Evolutionary conservation across 345 rosid genomes (phyloP).

Genomic region (Hibiscus trionum): DNA sequence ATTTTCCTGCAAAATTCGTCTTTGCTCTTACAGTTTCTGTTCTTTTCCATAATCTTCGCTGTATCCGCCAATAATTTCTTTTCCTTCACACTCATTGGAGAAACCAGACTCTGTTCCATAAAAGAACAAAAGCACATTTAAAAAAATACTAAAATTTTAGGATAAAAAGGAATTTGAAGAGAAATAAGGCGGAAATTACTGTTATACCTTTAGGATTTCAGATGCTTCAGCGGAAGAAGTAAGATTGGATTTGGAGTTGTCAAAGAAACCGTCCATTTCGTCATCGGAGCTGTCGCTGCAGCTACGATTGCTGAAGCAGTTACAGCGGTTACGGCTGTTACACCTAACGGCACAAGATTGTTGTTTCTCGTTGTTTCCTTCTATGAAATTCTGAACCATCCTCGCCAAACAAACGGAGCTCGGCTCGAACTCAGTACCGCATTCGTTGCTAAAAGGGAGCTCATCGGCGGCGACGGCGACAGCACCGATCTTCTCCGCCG

Average conservation of each 20-base stretch:
- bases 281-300: slow-evolving; percentile 70
- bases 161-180: background rate
- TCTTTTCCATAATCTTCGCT: slow-evolving; percentile 62
- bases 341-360: slow-evolving; percentile 18
- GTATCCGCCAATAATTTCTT: slow-evolving; percentile 54
- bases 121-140: background rate
- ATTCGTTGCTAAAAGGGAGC: slow-evolving; percentile 28
- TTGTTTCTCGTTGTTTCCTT: slow-evolving; percentile 37
- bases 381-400: slow-evolving; percentile 43
- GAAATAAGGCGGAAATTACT: background rate
- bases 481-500: slow-evolving; percentile 31
- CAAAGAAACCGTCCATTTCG: slow-evolving; percentile 37
- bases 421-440: slow-evolving; percentile 28
- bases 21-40: slow-evolving; percentile 48
- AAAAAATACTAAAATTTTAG: background rate
- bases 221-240: slow-evolving; percentile 38
- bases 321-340: slow-evolving; percentile 40
- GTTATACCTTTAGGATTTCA: slow-evolving; percentile 53
- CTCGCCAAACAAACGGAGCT: slow-evolving; percentile 36
- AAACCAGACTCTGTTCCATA: slow-evolving; percentile 47
- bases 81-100: slow-evolving; percentile 36
- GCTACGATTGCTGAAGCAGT: slow-evolving; percentile 42
- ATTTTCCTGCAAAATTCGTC: slow-evolving; percentile 45
- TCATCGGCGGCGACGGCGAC: slow-evolving; percentile 10
- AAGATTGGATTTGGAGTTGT: slow-evolving; percentile 4